Evolutionary conservation across 345 rosid genomes (phyloP), one percentile per base, ranked within the genome.

Genomic region (Trapa incisa): DNA sequence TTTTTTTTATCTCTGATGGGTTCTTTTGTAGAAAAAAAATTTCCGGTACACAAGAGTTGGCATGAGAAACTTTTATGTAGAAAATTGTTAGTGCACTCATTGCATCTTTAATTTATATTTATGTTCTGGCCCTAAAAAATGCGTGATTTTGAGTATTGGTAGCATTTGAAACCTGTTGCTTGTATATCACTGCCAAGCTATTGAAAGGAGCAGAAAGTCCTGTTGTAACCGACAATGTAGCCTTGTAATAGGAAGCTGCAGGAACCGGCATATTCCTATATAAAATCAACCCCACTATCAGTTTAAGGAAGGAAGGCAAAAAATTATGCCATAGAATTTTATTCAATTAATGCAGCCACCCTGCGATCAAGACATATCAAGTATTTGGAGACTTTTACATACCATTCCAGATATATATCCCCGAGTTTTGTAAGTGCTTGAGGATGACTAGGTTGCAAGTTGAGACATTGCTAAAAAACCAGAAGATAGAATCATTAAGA

Each of bases 341-440:
- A 12, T 1, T 54, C 7, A 3, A 54, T n/a, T 3, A 4, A 54
- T n/a, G 3, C 8, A 6, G 60, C 60, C 16, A 53, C 2, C 1
- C 1, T 53, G 58, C 7, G 16, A 54, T 10, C 7, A 54, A 54
- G 6, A n/a, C 60, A 54, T n/a, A 22, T 10, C 8, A 22, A 36
- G 63, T 39, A 53, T 16, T 2, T 41, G 22, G 38, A 56, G 5
- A 57, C 8, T 66, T 61, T 68, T 66, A 22, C 68, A 39, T 82
- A 91, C 99, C 99, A 89, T 77, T 95, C 99, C 97, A 91, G 91
- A 72, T 95, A 95, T 74, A 95, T 84, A 72, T 95, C 91, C 70
- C 99, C 99, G 69, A 95, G 92, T 73, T 95, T 95, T 67, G 97
- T 91, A 66, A 95, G 89, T 17, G 99, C 96, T 78, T 91, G 97